Evolutionary conservation across 2,329 filamentous ascomycete species (phyloP).

Genomic region (Byssochlamys sp.): DNA sequence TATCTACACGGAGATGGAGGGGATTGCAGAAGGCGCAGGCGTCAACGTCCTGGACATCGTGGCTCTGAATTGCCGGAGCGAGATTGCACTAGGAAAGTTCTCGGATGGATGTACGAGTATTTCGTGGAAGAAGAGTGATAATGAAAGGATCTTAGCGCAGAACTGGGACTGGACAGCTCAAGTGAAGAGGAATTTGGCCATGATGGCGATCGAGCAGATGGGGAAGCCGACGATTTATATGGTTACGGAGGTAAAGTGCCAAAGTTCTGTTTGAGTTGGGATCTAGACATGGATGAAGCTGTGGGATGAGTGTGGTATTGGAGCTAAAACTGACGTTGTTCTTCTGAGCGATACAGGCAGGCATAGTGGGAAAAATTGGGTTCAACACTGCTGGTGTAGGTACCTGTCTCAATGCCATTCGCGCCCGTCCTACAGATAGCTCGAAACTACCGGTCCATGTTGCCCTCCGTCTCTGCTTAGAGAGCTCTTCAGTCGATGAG

Average conservation of each 20-base stretch:
- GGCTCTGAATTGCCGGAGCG: constrained; percentile 51
- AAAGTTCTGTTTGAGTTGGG: constrained; percentile 26
- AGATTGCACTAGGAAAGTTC: constrained; percentile 50
- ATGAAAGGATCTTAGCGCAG: constrained; percentile 39
- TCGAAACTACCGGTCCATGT: constrained; percentile 52
- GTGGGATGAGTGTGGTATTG: background rate
- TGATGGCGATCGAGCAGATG: constrained; percentile 38
- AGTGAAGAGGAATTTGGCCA: constrained; percentile 44
- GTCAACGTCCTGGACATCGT: constrained; percentile 44
- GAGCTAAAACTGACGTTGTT: no score
- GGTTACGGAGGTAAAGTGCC: constrained; percentile 39
- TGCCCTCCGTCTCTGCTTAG: constrained; percentile 47
- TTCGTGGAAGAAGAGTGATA: constrained; percentile 37
- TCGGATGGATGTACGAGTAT: constrained; percentile 51
- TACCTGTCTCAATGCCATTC: constrained; percentile 53
- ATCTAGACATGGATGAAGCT: constrained; percentile 11
- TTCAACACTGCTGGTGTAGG: constrained; percentile 52
- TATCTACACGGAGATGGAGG: constrained; percentile 40
- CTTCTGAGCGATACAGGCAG: constrained; percentile 30
- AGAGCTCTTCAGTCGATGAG: constrained; percentile 39
- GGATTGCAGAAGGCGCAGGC: constrained; percentile 45
- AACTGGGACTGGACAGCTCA: constrained; percentile 52
- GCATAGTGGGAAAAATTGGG: constrained; percentile 57
- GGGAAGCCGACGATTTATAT: constrained; percentile 43
- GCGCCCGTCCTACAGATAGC: constrained; percentile 45